Conservation (phyloP, 2,329 filamentous ascomycete genomes). For the Nannizziopsis arthrosporioides region DNA sequence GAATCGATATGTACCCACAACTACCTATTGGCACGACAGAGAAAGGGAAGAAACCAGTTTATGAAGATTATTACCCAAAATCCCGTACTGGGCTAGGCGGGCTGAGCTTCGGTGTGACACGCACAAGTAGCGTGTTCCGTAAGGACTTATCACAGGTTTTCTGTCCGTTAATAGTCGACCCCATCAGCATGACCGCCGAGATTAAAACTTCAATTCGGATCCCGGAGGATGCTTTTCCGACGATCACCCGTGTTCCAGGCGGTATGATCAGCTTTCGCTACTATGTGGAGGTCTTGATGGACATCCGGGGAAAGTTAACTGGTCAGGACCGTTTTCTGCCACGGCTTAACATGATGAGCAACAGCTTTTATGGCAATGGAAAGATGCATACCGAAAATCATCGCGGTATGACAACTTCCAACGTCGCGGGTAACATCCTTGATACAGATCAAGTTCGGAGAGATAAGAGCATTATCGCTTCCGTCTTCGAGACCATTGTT, state of each 20-base stretch:
- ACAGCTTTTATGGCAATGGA: conserved; percentile 35
- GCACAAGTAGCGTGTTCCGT: conserved; percentile 83
- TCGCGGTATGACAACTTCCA: conserved; percentile 27
- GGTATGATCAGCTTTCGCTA: conserved; percentile 95
- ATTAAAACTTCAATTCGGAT: conserved; percentile 75
- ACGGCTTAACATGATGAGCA: conserved; percentile 42
- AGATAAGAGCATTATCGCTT: conserved; percentile 83
- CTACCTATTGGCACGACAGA: conserved; percentile 49
- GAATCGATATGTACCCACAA: conserved; percentile 67
- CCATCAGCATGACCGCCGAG: conserved; percentile 60
- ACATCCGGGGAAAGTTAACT: conserved; percentile 75
- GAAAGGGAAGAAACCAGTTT: conserved; percentile 57
- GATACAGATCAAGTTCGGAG: conserved; percentile 77
- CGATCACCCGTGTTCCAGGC: conserved; percentile 77
- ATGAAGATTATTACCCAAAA: conserved; percentile 75
- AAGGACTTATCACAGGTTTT: conserved; percentile 88
- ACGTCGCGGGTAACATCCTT: conserved; percentile 54
- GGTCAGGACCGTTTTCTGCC: conserved; percentile 57
- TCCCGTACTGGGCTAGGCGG: conserved; percentile 79
- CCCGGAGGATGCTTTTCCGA: conserved; percentile 83
- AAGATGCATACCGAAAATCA: conserved; percentile 24
- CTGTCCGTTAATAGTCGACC: conserved; percentile 78
- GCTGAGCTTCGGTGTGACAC: conserved; percentile 71
- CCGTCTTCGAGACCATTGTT: conserved; percentile 74
- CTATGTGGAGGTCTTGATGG: conserved; percentile 81